Conservation (phyloP, 2,329 filamentous ascomycete species). For the Phyllosticta capitalensis region DNA sequence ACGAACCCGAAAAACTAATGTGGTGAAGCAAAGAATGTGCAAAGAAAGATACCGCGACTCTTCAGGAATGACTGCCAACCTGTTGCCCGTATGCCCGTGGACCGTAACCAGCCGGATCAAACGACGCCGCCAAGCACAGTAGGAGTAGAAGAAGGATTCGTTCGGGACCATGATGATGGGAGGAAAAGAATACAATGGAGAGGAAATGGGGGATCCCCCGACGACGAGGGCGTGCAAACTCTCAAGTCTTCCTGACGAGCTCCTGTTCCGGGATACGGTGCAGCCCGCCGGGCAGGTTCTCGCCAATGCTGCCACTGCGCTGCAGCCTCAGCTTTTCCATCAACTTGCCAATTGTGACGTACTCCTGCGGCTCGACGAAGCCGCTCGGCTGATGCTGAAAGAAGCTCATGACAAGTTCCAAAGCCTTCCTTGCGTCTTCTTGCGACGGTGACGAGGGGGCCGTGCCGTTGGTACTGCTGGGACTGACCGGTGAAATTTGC, state of each 20-base stretch:
- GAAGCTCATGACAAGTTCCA: slow-evolving; percentile 73
- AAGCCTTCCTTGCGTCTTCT: slow-evolving; percentile 74
- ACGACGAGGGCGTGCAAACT: neutral
- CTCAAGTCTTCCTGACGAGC: slow-evolving; percentile 5
- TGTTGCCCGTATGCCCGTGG: neutral
- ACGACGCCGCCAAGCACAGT: neutral
- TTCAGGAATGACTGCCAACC: neutral
- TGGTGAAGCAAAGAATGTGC: neutral
- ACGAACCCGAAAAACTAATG: neutral
- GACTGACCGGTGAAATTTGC: slow-evolving; percentile 11
- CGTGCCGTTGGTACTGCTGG: slow-evolving; percentile 22
- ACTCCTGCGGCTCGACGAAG: slow-evolving; percentile 68
- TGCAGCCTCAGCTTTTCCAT: slow-evolving; percentile 77
- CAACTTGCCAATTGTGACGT: slow-evolving; percentile 65
- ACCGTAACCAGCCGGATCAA: neutral
- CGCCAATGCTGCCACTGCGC: slow-evolving; percentile 29
- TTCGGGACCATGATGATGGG: neutral
- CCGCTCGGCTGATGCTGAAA: slow-evolving; percentile 62
- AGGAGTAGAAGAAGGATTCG: neutral
- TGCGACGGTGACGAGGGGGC: slow-evolving; percentile 58
- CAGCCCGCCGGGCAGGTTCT: slow-evolving; percentile 22
- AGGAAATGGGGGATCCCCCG: neutral
- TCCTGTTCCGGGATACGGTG: slow-evolving; percentile 26
- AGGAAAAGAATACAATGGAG: neutral
- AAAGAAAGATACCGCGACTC: neutral